Evolutionary conservation across 306 rosid genomes (phyloP).

Genomic region (Inga leiocalycina): DNA sequence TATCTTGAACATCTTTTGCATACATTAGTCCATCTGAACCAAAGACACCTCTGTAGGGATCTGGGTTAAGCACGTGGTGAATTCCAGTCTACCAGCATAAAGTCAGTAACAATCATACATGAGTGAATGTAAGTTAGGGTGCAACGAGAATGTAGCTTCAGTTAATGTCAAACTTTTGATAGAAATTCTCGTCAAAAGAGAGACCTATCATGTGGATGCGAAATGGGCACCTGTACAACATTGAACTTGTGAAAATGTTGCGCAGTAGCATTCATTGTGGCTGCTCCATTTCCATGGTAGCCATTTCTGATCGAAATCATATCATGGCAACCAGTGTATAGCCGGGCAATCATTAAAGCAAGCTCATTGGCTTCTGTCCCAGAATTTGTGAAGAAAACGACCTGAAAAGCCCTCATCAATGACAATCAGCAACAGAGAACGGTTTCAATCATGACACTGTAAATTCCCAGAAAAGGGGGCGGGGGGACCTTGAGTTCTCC

Average conservation of each 20-base stretch:
- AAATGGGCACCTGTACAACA: constrained; percentile 42
- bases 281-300: constrained; percentile 56
- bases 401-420: constrained; percentile 33
- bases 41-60: constrained; percentile 51
- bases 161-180: not conserved
- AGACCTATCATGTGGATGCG: constrained; percentile 12
- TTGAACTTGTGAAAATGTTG: constrained; percentile 48
- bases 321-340: constrained; percentile 49
- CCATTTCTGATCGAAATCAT: constrained; percentile 56
- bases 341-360: constrained; percentile 51
- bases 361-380: constrained; percentile 60
- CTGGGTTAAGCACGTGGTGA: constrained; percentile 55
- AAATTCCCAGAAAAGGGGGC: not conserved
- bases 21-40: constrained; percentile 50
- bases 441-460: not conserved
- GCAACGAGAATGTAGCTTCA: not conserved
- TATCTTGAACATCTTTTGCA: constrained; percentile 50
- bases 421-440: not conserved
- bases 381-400: constrained; percentile 55
- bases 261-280: constrained; percentile 49
- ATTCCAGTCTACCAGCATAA: constrained; percentile 44
- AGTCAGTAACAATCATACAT: constrained; percentile 9
- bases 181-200: constrained; percentile 18
- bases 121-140: constrained; percentile 5
- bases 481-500: constrained; percentile 45